Evolutionary conservation across 2,329 filamentous ascomycete species (phyloP).

Genomic region (Eutypella sp.): DNA sequence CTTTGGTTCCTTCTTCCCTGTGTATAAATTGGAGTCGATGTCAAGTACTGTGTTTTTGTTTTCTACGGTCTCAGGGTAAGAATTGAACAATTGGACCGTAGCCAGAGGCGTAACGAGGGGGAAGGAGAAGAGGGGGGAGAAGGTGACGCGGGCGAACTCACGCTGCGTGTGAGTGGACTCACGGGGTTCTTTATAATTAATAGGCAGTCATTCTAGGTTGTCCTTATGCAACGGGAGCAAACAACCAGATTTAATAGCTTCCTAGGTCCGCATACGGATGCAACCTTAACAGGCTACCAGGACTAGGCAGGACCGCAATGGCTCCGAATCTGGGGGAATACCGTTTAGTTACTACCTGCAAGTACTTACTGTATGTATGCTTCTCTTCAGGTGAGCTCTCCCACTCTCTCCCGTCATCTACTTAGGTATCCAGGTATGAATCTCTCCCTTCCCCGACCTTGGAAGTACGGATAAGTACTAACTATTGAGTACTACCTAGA

Average conservation of each 20-base stretch:
- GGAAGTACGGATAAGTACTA: background rate
- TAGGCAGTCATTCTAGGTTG: no score
- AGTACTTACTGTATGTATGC: background rate
- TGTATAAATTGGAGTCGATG: slow-evolving; percentile 3
- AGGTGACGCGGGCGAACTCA: background rate
- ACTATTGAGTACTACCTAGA: background rate
- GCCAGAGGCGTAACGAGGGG: background rate
- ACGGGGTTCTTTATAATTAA: background rate
- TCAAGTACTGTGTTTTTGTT: slow-evolving; percentile 7
- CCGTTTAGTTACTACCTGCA: background rate
- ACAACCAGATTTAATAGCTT: background rate
- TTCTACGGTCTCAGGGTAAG: background rate
- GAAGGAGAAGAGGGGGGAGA: background rate
- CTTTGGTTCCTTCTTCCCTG: slow-evolving; percentile 2
- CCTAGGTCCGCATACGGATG: background rate
- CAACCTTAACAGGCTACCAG: background rate
- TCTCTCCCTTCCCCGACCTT: no score
- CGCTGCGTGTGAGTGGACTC: background rate
- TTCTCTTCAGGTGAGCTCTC: background rate
- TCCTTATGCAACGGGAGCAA: background rate
- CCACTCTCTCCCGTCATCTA: background rate
- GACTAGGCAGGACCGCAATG: background rate
- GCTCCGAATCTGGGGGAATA: background rate
- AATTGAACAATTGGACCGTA: background rate
- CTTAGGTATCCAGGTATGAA: slow-evolving; percentile 7